Evolutionary conservation across 352 stramenopile genomes (phyloP), one percentile per base, ranked within the genome.

Genomic region (Saprolegnia diclina): DNA sequence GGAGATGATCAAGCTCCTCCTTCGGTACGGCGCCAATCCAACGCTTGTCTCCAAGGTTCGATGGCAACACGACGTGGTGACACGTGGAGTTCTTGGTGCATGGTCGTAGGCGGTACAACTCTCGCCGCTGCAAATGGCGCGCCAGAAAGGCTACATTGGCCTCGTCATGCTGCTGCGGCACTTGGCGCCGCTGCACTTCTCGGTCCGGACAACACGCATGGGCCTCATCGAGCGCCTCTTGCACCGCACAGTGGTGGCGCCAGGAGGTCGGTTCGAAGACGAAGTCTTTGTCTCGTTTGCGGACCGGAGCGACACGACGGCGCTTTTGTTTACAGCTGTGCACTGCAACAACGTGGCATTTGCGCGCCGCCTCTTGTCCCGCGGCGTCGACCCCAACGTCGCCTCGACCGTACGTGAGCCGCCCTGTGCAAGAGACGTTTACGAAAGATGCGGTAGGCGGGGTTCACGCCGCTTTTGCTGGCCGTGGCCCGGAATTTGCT

Each of bases 291-390:
- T 59, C 3, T 59, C 52, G 3, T 59, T 59, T 24, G 52, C 52
- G n/a, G 52, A 59, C 35, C 24, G 52, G 13, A 26, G 13, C 13
- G 52, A 59, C 35, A 59, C 52, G 24, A 24, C 13, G 1, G 52
- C 52, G 35, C 4, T 59, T 11, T 24, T 59, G 13, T 59, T 59
- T n/a, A 59, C 52, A 3, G 52, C 52, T 4, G 52, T 59, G 24
- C 52, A 59, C 35, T 59, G 52, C 52, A 59, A 59, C 52, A 59
- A 59, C 52, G 13, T 59, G 13, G 35, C 16, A 9, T 59, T 59
- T 24, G 52, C 19, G 11, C 52, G 35, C 4, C 24, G 52, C 4
- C 52, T 59, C 11, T 24, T 59, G 13, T 59, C 52, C 13, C 24
- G 52, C 24, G 52, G 52, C 9, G 52, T 59, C 52, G 52, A 59